Percentiles rank a stretch among this genome's conserved stretches.
Evolutionary conservation across 176 grass and related monocot genomes (phyloP).

Genomic region (Hyparrhenia diplandra): DNA sequence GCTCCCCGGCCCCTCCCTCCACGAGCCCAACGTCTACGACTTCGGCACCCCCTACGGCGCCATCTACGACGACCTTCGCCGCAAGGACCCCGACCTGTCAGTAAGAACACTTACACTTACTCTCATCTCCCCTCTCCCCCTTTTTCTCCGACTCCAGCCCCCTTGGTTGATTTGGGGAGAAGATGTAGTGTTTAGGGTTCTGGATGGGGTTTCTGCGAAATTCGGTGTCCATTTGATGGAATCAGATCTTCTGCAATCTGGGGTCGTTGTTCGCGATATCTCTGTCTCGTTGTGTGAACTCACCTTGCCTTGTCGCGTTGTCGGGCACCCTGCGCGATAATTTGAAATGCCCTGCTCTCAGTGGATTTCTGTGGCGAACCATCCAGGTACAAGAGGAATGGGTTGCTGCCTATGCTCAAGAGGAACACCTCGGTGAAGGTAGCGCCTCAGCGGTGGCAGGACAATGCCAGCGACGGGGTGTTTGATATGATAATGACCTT

Average conservation of each 20-base stretch:
- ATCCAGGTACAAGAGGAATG: slow-evolving; percentile 93
- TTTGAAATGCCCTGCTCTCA: neutral
- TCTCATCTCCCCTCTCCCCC: neutral
- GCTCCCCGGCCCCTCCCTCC: slow-evolving; percentile 78
- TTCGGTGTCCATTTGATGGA: neutral
- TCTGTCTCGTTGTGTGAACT: neutral
- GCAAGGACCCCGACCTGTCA: slow-evolving; percentile 85
- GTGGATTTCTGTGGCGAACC: neutral
- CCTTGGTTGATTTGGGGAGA: neutral
- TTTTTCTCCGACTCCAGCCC: too few species aligned
- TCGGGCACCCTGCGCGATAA: neutral
- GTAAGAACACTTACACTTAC: neutral
- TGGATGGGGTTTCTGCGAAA: neutral
- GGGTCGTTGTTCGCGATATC: neutral
- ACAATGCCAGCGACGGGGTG: slow-evolving; percentile 56
- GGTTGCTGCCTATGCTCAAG: slow-evolving; percentile 95
- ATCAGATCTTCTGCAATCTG: neutral
- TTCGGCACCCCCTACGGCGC: slow-evolving; percentile 77
- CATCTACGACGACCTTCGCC: slow-evolving; percentile 90
- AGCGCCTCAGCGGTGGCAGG: slow-evolving; percentile 91
- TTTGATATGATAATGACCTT: slow-evolving; percentile 89
- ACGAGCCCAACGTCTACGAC: slow-evolving; percentile 91
- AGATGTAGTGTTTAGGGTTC: neutral
- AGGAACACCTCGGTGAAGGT: slow-evolving; percentile 75
- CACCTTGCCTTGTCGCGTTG: neutral